phyloP scores from a whole-genome alignment of 805 yeast species.

The Candida tallmaniae region DNA sequence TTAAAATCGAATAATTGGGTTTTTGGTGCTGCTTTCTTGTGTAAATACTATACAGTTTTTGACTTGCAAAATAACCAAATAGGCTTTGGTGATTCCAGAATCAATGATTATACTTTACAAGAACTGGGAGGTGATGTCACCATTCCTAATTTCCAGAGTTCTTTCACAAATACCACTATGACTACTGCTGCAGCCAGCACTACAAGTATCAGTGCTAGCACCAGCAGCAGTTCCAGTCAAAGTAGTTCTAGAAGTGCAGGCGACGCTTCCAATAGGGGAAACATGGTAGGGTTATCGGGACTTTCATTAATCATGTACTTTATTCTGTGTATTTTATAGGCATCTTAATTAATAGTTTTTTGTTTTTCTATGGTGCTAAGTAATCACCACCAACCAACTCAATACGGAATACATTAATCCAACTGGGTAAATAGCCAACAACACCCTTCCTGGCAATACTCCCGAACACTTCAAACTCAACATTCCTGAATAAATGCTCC shows the following conservation, averaged over 20 bases:
- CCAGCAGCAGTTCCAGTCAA: not conserved
- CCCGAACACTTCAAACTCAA: conserved; percentile 63
- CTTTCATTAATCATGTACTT: conserved; percentile 6
- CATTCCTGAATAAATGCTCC: conserved; percentile 64
- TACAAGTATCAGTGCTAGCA: not conserved
- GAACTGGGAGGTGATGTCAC: not conserved
- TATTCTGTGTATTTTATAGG: conserved; percentile 3
- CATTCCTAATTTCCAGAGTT: not conserved
- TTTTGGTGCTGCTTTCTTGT: conserved; percentile 59
- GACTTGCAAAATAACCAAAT: conserved; percentile 46
- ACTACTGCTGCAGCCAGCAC: not conserved
- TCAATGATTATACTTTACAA: conserved; percentile 10
- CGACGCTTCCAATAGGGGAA: not conserved
- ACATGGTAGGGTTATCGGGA: not conserved
- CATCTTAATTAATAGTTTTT: too few relatives aligned
- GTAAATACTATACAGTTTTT: conserved; percentile 52
- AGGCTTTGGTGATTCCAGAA: conserved; percentile 41
- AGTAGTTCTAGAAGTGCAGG: not conserved
- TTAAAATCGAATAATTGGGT: conserved; percentile 47
- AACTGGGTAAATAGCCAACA: conserved; percentile 63
- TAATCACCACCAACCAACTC: conserved; percentile 64
- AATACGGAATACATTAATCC: conserved; percentile 57
- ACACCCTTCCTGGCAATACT: conserved; percentile 56
- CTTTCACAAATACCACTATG: not conserved
- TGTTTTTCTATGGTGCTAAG: conserved; percentile 24